A percentile compares a stretch with the other conserved stretches of the same genome.
Conservation (phyloP, 371 early-diverging fungal genomes). For the Conidiobolus incongruus region DNA sequence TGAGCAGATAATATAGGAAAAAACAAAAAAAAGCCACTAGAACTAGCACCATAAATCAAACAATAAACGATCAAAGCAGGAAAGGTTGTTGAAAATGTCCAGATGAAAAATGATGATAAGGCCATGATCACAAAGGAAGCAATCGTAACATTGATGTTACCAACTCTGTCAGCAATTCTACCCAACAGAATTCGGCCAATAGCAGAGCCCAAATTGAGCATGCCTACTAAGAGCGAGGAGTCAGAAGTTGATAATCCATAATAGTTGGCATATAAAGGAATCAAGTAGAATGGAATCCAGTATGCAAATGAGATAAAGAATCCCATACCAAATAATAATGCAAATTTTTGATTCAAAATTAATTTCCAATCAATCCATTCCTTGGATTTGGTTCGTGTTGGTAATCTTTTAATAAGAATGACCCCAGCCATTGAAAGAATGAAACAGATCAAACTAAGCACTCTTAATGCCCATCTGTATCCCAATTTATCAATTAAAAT, state of each 20-base stretch:
- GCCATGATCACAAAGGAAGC: constrained; percentile 19
- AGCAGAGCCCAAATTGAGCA: constrained; percentile 28
- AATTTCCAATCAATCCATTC: constrained; percentile 5
- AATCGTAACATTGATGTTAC: constrained; percentile 25
- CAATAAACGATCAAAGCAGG: constrained; percentile 20
- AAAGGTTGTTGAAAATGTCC: constrained; percentile 27
- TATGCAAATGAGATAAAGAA: constrained; percentile 11
- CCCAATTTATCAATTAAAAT: constrained; percentile 26
- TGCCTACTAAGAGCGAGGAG: constrained; percentile 22
- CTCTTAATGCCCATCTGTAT: constrained; percentile 30
- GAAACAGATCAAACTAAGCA: constrained; percentile 23
- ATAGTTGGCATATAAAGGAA: constrained; percentile 12
- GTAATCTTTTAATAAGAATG: no score
- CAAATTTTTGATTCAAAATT: constrained; percentile 11
- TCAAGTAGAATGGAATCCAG: constrained; percentile 12
- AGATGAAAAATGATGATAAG: constrained; percentile 25
- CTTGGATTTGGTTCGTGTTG: neutral
- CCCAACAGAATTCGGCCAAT: constrained; percentile 39
- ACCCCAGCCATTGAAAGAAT: constrained; percentile 18
- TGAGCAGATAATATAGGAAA: constrained; percentile 18
- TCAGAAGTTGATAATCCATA: constrained; percentile 9
- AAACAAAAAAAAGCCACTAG: constrained; percentile 20
- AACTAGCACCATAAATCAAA: constrained; percentile 21
- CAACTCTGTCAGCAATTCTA: constrained; percentile 25
- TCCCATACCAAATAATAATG: constrained; percentile 8